Base-by-base conservation (phyloP, 192 early-diverging fungal genomes). In the Coemansia sp. region DNA sequence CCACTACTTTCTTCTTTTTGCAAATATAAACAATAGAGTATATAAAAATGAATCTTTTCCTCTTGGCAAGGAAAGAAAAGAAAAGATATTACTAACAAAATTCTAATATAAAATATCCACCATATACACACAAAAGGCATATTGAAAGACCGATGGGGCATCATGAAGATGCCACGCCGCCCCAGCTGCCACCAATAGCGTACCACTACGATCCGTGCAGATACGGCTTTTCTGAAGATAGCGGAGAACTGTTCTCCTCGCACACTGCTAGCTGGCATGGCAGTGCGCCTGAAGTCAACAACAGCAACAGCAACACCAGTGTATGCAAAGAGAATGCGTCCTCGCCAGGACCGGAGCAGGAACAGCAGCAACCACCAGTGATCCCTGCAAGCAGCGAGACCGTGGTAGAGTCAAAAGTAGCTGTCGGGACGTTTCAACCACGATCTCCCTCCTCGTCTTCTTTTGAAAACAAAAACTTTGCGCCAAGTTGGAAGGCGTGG, bases 401-500 rank as follows among this genome's bases (percentile, higher is more conserved):
- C 8, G 10, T 54, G 9, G 51, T 54, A 26, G 51, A 32, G 32
- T 2, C 32, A 32, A 32, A 4, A 4, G 32, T 32, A 32, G 32
- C 32, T 4, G 32, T 32, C 32, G 32, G 1, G 32, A 32, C 32
- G 32, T 32, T 32, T 2, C 32, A 54, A 54, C 51, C 51, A 26
- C 10, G 22, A 12, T 54, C 9, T 9, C 9, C 22, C 21, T 4
- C 9, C 1, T 22, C 2, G 0, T 22, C 21, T 15, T 4, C 11
- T 49, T 18, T 7, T 6, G 11, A 12, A 18, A 18, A 12, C 12
- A 39, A 62, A 13, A 11, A 9, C 6, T 78, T 78, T 66, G 18
- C 47, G 26, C 78, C 78, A 26, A 63, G 78, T 39, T 47, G 45
- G 41, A 64, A 59, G 46, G 69, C 73, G 37, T 80, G 78, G 78